Conservation (phyloP, 2,329 filamentous ascomycete genomes). For the Penicillium polonicum region DNA sequence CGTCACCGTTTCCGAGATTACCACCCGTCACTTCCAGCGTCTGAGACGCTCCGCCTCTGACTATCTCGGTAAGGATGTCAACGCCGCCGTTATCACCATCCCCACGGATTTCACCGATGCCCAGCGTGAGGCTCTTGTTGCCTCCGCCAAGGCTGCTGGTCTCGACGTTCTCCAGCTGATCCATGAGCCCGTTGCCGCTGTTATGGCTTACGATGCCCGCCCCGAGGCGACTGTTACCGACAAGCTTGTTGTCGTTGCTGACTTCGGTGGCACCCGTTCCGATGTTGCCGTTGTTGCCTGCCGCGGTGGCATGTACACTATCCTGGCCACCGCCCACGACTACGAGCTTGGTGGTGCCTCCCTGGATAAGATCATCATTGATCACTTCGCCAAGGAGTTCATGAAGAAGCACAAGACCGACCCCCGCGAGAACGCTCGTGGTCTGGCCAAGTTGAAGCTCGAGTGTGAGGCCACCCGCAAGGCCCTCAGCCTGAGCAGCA, state of each 20-base stretch:
- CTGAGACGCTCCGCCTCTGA: constrained; percentile 81
- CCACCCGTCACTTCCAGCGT: constrained; percentile 79
- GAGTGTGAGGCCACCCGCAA: constrained; percentile 92
- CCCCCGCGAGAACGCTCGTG: constrained; percentile 75
- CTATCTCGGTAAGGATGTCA: constrained; percentile 89
- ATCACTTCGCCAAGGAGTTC: constrained; percentile 98
- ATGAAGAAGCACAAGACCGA: constrained; percentile 93
- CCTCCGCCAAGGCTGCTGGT: constrained; percentile 74
- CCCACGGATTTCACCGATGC: constrained; percentile 90
- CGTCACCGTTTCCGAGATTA: constrained; percentile 74
- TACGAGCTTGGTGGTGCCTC: constrained; percentile 86
- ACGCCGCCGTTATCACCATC: constrained; percentile 89
- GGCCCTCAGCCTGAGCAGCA: constrained; percentile 80
- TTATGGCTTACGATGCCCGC: constrained; percentile 87
- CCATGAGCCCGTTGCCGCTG: constrained; percentile 81
- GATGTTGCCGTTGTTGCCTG: constrained; percentile 89
- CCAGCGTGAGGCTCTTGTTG: constrained; percentile 76
- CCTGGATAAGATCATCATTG: constrained; percentile 86
- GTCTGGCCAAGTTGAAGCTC: constrained; percentile 85
- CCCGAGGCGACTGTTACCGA: constrained; percentile 72
- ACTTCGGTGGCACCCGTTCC: constrained; percentile 87
- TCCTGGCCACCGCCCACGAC: constrained; percentile 90
- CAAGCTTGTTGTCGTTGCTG: constrained; percentile 88
- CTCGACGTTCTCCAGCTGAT: constrained; percentile 92
- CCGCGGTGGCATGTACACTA: constrained; percentile 92